These are phyloP conservation scores for Bassia scoparia DNA, from an alignment of 148 eudicot genomes.

Conservation along the genomic window DNA sequence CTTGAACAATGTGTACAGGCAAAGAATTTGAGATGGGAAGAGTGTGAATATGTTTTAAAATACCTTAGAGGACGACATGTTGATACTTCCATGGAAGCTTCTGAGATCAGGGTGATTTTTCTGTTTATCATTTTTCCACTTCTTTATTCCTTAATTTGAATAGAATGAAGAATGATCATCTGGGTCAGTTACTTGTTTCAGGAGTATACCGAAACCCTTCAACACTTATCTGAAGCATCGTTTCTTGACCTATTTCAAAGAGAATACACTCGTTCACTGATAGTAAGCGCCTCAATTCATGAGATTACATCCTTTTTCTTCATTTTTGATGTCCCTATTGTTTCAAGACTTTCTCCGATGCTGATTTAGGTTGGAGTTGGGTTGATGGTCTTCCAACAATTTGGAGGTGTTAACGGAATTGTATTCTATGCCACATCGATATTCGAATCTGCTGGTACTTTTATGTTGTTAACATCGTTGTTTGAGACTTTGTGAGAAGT, in stretches of 20 bases:
- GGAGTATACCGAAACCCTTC: conserved; percentile 58
- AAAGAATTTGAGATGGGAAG: conserved; percentile 46
- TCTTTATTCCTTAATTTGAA: no score
- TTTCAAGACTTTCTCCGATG: background rate
- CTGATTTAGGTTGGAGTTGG: conserved; percentile 64
- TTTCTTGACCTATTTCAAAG: conserved; percentile 48
- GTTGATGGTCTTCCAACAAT: conserved; percentile 65
- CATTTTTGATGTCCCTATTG: background rate
- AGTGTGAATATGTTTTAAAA: conserved; percentile 50
- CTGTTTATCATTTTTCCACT: background rate
- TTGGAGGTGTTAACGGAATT: conserved; percentile 65
- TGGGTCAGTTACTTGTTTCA: conserved; percentile 16
- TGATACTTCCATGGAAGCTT: conserved; percentile 51
- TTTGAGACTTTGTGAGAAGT: no score
- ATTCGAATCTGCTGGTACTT: conserved; percentile 60
- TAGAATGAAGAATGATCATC: background rate
- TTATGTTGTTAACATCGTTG: background rate
- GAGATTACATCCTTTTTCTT: background rate
- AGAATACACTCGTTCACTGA: conserved; percentile 56
- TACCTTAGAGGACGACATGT: conserved; percentile 47
- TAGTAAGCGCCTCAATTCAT: conserved; percentile 34
- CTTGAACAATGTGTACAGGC: conserved; percentile 41
- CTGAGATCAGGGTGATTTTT: conserved; percentile 51
- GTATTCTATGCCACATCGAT: conserved; percentile 59
- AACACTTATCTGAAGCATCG: conserved; percentile 35